Conservation (phyloP, 1,284 basidiomycete species). For the Amylostereum chailletii region DNA sequence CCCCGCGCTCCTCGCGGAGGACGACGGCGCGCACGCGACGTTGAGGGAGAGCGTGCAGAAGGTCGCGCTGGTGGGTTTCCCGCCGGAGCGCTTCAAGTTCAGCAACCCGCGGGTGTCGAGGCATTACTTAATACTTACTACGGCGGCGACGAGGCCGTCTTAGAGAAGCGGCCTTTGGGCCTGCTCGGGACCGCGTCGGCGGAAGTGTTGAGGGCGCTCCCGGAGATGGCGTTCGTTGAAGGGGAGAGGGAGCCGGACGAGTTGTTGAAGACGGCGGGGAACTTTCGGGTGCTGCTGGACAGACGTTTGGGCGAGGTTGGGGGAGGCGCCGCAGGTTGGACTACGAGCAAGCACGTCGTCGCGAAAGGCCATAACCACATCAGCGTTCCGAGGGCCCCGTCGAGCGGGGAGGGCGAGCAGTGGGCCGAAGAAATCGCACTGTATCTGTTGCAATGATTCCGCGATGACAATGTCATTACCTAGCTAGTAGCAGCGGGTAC, state of each 20-base stretch:
- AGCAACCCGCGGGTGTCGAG: constrained; percentile 11
- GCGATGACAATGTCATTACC: too few species aligned
- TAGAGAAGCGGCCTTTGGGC: constrained; percentile 29
- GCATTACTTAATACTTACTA: background rate
- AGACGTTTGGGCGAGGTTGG: constrained; percentile 17
- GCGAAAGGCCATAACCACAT: constrained; percentile 57
- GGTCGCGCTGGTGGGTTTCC: background rate
- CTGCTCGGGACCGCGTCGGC: constrained; percentile 28
- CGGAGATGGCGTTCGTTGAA: constrained; percentile 36
- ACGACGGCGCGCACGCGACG: background rate
- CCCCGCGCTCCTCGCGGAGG: background rate
- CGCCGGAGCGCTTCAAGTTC: constrained; percentile 12
- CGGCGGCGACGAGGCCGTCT: constrained; percentile 12
- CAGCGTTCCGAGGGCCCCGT: constrained; percentile 40
- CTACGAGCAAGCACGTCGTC: constrained; percentile 23
- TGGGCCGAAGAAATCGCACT: constrained; percentile 44
- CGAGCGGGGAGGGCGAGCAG: constrained; percentile 47
- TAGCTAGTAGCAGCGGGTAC: too few species aligned
- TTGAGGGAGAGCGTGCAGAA: background rate
- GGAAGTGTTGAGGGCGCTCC: constrained; percentile 28
- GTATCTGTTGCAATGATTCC: constrained; percentile 20
- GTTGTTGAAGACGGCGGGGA: constrained; percentile 24
- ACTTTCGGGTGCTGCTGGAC: constrained; percentile 28
- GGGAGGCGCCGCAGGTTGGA: constrained; percentile 13
- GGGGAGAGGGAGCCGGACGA: constrained; percentile 43